Evolutionary conservation across 768 basidiomycete species (phyloP), one percentile per base, ranked within the genome.

Genomic region (Serendipita sp.): DNA sequence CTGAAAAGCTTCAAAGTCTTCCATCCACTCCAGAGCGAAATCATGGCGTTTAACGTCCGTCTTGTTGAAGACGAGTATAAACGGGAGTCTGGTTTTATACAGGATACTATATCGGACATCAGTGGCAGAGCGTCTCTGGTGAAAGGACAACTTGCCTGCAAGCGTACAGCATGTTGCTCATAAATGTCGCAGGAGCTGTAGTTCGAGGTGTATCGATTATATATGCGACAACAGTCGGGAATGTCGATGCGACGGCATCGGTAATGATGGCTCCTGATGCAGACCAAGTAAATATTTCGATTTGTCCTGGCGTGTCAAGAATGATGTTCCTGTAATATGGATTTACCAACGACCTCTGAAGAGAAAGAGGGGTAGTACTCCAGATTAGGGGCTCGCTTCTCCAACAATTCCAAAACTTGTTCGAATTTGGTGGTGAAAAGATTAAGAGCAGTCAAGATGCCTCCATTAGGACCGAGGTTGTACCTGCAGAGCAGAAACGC

Each of bases 221-320:
- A 72, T 98, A 99, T 15, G 96, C 96, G 41, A 99, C 85, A 38
- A 95, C 91, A 1, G 96, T 87, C 3, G 96, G 96, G 65, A 98
- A 78, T 0, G 93, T 84, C 2, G 91, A 89, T 0, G 96, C 96
- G 46, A 99, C 80, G 16, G 96, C 91, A 72, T 98, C 94, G 46
- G 96, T 99, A 70, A 99, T 98, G 71, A 99, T 99, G 10, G 95
- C 87, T 3, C 96, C 96, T 53, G 94, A 97, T 1, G 96, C 96
- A 0, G 94, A 97, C 96, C 96, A 99, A 60, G 96, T 99, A 73
- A 99, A 99, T 68, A 98, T 99, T 75, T 99, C 96, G 70, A 99
- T 99, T 75, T 99, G 96, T 3, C 96, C 96, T 3, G 96, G 96
- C 0, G 96, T 99, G 71, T 99, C 96, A 54, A 99, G 78, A 53